Percentiles rank a stretch among this genome's conserved stretches.
phyloP scores from a whole-genome alignment of 208 protist species.

The Balamuthia mandrillaris region DNA sequence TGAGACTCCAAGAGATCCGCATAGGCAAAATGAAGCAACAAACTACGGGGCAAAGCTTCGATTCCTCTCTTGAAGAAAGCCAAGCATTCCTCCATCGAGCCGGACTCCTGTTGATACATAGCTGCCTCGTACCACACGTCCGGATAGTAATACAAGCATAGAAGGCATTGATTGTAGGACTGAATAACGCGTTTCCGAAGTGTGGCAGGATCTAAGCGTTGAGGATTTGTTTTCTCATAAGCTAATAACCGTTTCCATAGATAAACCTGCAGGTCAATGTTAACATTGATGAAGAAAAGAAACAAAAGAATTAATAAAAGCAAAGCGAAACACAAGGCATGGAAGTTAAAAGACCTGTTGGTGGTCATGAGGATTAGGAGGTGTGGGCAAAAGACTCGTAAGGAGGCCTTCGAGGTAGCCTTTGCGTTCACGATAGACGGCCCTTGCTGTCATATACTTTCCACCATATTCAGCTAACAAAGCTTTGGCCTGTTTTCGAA shows the following conservation, averaged over 20 bases:
- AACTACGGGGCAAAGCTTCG: conserved; percentile 41
- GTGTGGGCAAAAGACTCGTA: conserved; percentile 48
- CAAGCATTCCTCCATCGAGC: not conserved
- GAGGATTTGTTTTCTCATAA: conserved; percentile 60
- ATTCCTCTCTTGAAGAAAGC: conserved; percentile 49
- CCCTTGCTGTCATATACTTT: conserved; percentile 33
- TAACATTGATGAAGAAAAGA: no score
- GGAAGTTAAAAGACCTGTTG: no score
- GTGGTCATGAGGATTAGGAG: conserved; percentile 40
- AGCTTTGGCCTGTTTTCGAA: conserved; percentile 30
- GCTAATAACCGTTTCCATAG: conserved; percentile 54
- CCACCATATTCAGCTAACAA: not conserved
- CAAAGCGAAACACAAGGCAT: no score
- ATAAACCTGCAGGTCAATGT: conserved; percentile 1
- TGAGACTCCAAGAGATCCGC: conserved; percentile 46
- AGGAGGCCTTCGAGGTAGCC: conserved; percentile 39
- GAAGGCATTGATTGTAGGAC: conserved; percentile 56
- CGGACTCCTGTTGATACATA: conserved; percentile 8
- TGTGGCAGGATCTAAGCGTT: conserved; percentile 30
- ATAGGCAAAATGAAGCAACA: conserved; percentile 52
- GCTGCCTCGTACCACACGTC: conserved; percentile 61
- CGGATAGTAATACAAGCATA: conserved; percentile 54
- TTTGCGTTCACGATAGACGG: conserved; percentile 45
- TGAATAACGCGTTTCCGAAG: conserved; percentile 38
- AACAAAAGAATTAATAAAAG: no score